phyloP scores from a whole-genome alignment of 2,329 filamentous ascomycete genomes.

The Penicillium expansum region DNA sequence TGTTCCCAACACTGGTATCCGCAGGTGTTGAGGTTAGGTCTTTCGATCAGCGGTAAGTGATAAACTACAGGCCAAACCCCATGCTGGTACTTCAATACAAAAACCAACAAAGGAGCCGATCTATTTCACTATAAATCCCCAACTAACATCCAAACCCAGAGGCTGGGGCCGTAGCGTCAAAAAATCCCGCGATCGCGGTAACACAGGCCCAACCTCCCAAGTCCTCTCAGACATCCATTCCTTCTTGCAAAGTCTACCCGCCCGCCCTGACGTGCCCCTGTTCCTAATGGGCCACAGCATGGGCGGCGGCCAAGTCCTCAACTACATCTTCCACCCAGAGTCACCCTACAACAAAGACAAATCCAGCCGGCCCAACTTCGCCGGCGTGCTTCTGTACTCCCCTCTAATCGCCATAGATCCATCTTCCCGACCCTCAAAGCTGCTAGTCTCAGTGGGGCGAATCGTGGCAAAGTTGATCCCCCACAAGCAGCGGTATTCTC shows the following conservation, averaged over 20 bases:
- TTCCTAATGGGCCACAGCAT: slow-evolving; percentile 91
- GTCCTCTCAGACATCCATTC: slow-evolving; percentile 77
- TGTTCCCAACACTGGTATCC: slow-evolving; percentile 68
- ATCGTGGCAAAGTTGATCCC: slow-evolving; percentile 68
- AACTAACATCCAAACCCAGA: slow-evolving; percentile 27
- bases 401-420: slow-evolving; percentile 75
- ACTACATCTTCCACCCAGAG: slow-evolving; percentile 49
- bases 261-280: slow-evolving; percentile 46
- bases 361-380: slow-evolving; percentile 59
- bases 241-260: slow-evolving; percentile 64
- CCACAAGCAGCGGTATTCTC: slow-evolving; percentile 62
- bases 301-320: slow-evolving; percentile 77
- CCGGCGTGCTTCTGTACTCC: slow-evolving; percentile 72
- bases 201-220: slow-evolving; percentile 68
- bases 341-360: slow-evolving; percentile 34
- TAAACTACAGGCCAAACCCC: neutral
- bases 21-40: slow-evolving; percentile 72
- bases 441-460: slow-evolving; percentile 65
- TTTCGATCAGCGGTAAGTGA: slow-evolving; percentile 68
- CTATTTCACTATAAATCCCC: too few relatives aligned
- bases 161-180: slow-evolving; percentile 79
- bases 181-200: slow-evolving; percentile 61
- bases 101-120: neutral
- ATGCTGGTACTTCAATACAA: neutral
- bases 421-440: slow-evolving; percentile 58